Base-by-base conservation (phyloP, 805 yeast species). In the Jamesozyma lodderae region DNA sequence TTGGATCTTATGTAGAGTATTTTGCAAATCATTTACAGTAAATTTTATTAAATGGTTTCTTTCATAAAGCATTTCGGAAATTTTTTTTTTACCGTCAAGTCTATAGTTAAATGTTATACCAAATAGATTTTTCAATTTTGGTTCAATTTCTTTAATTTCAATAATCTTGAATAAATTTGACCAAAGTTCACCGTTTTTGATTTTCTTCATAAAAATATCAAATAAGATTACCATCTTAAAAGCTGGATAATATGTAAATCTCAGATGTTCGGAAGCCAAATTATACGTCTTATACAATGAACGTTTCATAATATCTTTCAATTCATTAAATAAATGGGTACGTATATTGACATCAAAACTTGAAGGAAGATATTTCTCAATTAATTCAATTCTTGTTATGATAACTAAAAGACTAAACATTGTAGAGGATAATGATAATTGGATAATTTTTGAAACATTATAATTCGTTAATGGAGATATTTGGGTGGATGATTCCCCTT, bases 241-340 rank as follows among this genome's bases (percentile, higher is more conserved):
- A 6, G 49, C 53, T 10, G 63, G 50, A 35, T 49, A 58, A 34
- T 55, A 58, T 2, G 59, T 46, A 33, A 52, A 52, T 39, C 60
- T 47, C 20, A 58, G 39, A 37, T 53, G 41, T 21, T 45, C 45
- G 1, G 58, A 49, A 4, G 57, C 52, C 7, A 49, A 36, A 11
- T 36, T 40, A 36, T 53, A 48, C 14, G 54, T 38, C 13, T 41
- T 41, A 23, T 49, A 52, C 14, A 58, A 37, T 11, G 46, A 41
- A 10, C 31, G 25, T 36, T 54, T 55, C 16, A 58, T 40, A 4
- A 43, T 41, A 15, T 36, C 31, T 37, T 45, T 47, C 9, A 58
- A 34, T 6, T 42, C 35, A 9, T 38, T 46, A 17, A 57, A 30
- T 9, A 40, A 17, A 15, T 45, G 46, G 31, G 46, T 32, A 33